Evolutionary conservation across 1,284 basidiomycete species (phyloP), one percentile per base, ranked within the genome.

Genomic region (Trametes hirsuta): DNA sequence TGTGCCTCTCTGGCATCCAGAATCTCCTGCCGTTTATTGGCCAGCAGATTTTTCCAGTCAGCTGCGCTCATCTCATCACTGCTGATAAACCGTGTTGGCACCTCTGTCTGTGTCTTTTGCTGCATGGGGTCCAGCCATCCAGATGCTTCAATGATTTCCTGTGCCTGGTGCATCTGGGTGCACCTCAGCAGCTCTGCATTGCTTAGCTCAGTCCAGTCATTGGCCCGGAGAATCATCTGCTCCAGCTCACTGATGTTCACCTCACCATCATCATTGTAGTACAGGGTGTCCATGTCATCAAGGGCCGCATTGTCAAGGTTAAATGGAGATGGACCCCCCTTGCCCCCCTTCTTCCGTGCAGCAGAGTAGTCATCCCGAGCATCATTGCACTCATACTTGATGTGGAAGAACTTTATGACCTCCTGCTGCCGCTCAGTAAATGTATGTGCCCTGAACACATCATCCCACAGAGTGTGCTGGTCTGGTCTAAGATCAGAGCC

Each of bases 311-410:
- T 30, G 30, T 30, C 30, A 30, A 30, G 30, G 8, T 30, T 30
- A 30, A 30, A 30, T 30, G 30, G 30, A 30, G 30, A 30, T 30
- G 30, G 30, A 30, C 30, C 30, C 30, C 30, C 30, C 30, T 30
- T 30, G 8, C 30, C 30, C 30, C 30, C 30, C 30, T 30, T 30
- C 30, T 30, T 30, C 30, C 30, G 30, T 30, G 30, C 30, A 30
- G 30, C 55, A 1, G 46, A 44, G 18, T 41, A 57, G 41, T 57
- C 55, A 36, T 57, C 55, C 50, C 55, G 25, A 18, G 55, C 55
- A 51, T 57, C 55, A 49, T 42, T 49, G 30, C 55, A 57, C 34
- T 57, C 47, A 37, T 50, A 57, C 8, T 39, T 18, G 21, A 57
- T 50, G 39, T 57, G 21, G n/a, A 57, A 50, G 30, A 30, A 42